These are phyloP conservation scores for Orbilia blumenaviensis DNA, from an alignment of 2,329 filamentous ascomycete species.

Conservation along the genomic window DNA sequence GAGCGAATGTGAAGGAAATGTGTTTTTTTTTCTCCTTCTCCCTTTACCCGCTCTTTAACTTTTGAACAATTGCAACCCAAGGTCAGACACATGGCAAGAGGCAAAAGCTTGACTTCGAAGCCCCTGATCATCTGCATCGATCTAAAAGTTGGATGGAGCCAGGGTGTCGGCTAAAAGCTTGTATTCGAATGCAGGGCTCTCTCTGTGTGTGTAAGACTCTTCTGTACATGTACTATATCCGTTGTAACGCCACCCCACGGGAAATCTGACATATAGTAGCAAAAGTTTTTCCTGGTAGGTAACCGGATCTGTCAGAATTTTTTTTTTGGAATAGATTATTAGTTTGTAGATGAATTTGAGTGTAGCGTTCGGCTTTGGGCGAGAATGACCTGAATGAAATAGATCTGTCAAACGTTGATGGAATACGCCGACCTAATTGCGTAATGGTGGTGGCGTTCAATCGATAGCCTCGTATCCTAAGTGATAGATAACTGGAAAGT, in stretches of 20 bases:
- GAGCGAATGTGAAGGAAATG: background rate
- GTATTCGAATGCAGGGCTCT: background rate
- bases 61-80: background rate
- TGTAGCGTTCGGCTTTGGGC: background rate
- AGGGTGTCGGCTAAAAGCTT: slow-evolving; percentile 36
- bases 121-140: slow-evolving; percentile 35
- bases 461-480: background rate
- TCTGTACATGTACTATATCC: too few relatives aligned
- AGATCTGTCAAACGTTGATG: background rate
- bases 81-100: background rate
- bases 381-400: background rate
- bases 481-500: background rate
- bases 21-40: too few relatives aligned
- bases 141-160: slow-evolving; percentile 6
- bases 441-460: background rate
- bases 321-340: background rate
- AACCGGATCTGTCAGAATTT: background rate
- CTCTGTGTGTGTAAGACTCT: background rate
- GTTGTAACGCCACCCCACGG: background rate
- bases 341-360: background rate
- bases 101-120: slow-evolving; percentile 28
- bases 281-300: background rate
- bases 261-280: background rate
- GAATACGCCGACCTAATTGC: background rate
- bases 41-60: too few relatives aligned